A percentile compares a stretch with the other conserved stretches of the same genome.
Conservation (phyloP, 2,329 filamentous ascomycete species). For the Fusarium pininemorale region DNA sequence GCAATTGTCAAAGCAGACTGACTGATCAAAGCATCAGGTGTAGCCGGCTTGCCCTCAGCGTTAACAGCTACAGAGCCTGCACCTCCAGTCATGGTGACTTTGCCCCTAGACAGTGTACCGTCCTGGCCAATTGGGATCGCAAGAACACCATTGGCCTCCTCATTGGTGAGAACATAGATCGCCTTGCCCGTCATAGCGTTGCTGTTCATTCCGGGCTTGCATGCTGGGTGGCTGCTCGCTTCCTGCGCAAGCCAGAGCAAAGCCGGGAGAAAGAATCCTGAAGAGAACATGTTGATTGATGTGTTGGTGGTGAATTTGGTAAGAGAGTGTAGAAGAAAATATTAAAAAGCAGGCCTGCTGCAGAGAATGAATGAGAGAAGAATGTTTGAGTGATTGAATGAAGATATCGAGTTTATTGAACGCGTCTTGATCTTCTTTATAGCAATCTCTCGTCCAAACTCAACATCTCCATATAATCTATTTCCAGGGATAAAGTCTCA, state of each 20-base stretch:
- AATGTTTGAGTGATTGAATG: not conserved
- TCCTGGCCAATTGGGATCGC: constrained; percentile 58
- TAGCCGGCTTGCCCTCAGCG: constrained; percentile 50
- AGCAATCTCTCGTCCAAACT: not conserved
- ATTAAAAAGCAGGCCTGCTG: constrained; percentile 1
- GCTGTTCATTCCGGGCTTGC: not conserved
- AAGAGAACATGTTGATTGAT: not conserved
- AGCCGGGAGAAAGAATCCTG: not conserved
- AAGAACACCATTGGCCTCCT: constrained; percentile 58
- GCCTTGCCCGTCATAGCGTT: constrained; percentile 49
- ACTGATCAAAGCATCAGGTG: constrained; percentile 60
- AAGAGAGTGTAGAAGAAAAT: not conserved
- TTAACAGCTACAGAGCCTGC: constrained; percentile 54
- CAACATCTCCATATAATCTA: not conserved
- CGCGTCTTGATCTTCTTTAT: not conserved
- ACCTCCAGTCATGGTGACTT: constrained; percentile 57
- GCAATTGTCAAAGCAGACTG: constrained; percentile 61
- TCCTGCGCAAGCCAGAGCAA: not conserved
- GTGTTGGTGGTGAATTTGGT: not conserved
- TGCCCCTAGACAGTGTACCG: constrained; percentile 57
- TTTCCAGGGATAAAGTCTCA: not conserved
- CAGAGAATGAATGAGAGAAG: not conserved
- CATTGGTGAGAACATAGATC: constrained; percentile 66
- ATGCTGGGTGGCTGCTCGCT: constrained; percentile 8
- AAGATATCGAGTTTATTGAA: not conserved